Evolutionary conservation across 1,284 basidiomycete species (phyloP).

Genomic region (Marasmius oreades): DNA sequence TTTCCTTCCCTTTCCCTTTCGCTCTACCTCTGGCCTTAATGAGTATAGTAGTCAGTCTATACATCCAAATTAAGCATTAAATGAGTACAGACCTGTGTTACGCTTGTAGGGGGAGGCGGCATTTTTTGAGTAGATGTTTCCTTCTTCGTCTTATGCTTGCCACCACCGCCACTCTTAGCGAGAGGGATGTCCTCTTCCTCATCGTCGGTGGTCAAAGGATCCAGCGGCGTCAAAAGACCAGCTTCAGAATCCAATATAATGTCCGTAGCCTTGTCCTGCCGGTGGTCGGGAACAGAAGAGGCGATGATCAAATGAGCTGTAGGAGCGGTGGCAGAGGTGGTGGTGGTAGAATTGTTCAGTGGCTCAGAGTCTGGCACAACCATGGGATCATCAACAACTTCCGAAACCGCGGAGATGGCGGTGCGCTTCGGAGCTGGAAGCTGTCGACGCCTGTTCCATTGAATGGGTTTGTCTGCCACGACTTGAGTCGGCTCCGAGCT

Average conservation of each 20-base stretch:
- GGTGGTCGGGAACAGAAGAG: neutral
- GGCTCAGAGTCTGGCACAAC: constrained; percentile 60
- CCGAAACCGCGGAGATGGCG: neutral
- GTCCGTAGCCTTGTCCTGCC: constrained; percentile 23
- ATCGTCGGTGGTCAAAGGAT: constrained; percentile 20
- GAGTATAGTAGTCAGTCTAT: too few relatives aligned
- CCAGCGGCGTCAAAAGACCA: neutral
- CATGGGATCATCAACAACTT: constrained; percentile 26
- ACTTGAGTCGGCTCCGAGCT: neutral
- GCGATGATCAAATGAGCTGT: constrained; percentile 1
- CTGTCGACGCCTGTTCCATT: neutral
- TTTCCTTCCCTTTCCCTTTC: constrained; percentile 11
- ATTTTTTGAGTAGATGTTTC: neutral
- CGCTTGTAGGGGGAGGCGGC: constrained; percentile 1
- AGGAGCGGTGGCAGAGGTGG: constrained; percentile 2
- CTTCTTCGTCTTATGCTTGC: neutral
- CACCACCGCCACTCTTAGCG: constrained; percentile 19
- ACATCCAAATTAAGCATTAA: neutral
- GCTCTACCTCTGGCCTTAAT: neutral
- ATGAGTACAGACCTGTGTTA: neutral
- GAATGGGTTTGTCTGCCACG: neutral
- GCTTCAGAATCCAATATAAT: constrained; percentile 24
- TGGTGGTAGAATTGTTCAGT: constrained; percentile 14
- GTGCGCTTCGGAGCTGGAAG: neutral
- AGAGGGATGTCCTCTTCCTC: constrained; percentile 46